Evolutionary conservation across 306 rosid genomes (phyloP), one percentile per base, ranked within the genome.

Genomic region (Trifolium pratense): DNA sequence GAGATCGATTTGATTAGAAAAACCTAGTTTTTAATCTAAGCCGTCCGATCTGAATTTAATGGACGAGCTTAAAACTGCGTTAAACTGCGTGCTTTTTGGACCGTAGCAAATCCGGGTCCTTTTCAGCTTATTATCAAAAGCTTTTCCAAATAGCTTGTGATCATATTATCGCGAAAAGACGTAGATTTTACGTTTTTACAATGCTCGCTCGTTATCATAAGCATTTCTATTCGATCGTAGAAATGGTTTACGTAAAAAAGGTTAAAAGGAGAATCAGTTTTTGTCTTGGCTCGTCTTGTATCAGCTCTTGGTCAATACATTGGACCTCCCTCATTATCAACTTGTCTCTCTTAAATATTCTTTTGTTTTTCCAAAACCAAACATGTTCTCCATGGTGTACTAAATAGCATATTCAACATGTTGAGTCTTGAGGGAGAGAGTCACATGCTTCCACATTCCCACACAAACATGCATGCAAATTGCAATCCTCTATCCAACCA

Each of bases 331-430:
- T 58, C 52, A 61, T 62, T 46, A 40, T 66, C 42, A 52, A 66
- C 32, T 31, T 58, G 66, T 67, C 68, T 42, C 2, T 9, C 73
- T 61, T 21, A 31, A 51, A 76, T 51, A 13, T 60, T 60, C 36
- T 61, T 68, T 68, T 66, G 12, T 53, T 62, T 51, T 67, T 75
- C 52, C 73, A 70, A 79, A 69, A 74, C 42, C 53, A 52, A 76
- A 58, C 75, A 65, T 32, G 36, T 74, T 82, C 75, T 80, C 78
- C 80, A 49, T 32, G 25, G 46, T 58, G 67, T 16, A 16, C 43
- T 63, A 37, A 42, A 65, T 75, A 68, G 71, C 80, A 61, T 76
- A 55, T 64, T 82, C 74, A 75, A 39, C 76, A 65, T 49, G 73
- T 61, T 65, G 15, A n/a, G 59, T 71, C 40, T 59, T 62, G 25